Base-by-base conservation (phyloP, 768 basidiomycete species). In the Pholiota molesta region DNA sequence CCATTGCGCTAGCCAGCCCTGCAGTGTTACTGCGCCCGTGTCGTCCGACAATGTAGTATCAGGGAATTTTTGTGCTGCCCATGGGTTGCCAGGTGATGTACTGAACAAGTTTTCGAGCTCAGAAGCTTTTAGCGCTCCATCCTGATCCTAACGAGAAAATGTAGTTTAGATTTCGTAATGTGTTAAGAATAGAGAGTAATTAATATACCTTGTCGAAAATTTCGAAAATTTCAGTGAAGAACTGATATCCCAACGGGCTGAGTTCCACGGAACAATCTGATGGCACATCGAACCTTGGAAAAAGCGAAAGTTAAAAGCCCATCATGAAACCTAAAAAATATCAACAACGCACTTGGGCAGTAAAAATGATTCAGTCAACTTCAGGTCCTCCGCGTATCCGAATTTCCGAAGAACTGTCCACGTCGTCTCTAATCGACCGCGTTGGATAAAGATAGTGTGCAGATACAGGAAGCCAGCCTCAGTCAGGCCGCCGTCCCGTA, bases 1-100 rank as follows among this genome's bases (percentile, higher is more conserved):
- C 97, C 97, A 99, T 72, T 97, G 96, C 19, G 97, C 97, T 28
- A 99, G 78, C 97, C 97, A 99, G 1, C 95, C 94, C 77, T 98
- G 96, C 47, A 99, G 75, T n/a, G 96, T 98, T 17, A 98, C 92
- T 29, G 92, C 88, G 11, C 94, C 95, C 10, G 86, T 81, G 68
- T 95, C 95, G 67, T 94, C 90, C 16, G 92, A 88, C 49, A 95
- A 82, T 5, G 94, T 94, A 0, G 88, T 95, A 68, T 96, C 93
- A 0, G 95, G 93, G 75, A 97, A 97, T 52, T 90, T 92, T 68
- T 92, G 90, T n/a, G 82, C 84, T 14, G 85, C 81, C 97, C 97
- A 99, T n/a, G 97, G 97, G 71, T 96, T 96, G 1, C 95, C 97
- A 0, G 97, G 95, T 14, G 95, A 93, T 9, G 97, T 98, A 66